These are phyloP conservation scores for Malassezia nana DNA, from an alignment of 1,284 basidiomycete species.

Conservation along the genomic window DNA sequence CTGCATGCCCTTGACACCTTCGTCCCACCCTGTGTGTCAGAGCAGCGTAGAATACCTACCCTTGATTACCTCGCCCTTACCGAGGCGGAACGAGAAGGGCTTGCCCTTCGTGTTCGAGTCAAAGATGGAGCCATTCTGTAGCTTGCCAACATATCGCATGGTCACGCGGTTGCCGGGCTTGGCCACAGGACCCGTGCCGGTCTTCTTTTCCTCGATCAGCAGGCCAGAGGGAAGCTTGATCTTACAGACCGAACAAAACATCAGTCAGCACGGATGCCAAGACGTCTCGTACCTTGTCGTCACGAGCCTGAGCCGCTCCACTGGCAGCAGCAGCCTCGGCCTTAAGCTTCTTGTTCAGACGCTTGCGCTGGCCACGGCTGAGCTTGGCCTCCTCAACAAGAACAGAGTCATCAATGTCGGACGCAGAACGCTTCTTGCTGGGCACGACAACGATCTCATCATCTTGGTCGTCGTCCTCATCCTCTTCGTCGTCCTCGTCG, in stretches of 20 bases:
- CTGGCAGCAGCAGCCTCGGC: slow-evolving; percentile 41
- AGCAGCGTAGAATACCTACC: slow-evolving; percentile 50
- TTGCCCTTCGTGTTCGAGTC: slow-evolving; percentile 80
- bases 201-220: slow-evolving; percentile 65
- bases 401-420: slow-evolving; percentile 50
- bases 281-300: slow-evolving; percentile 50
- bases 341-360: slow-evolving; percentile 61
- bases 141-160: slow-evolving; percentile 85
- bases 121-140: slow-evolving; percentile 72
- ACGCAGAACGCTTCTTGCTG: slow-evolving; percentile 56
- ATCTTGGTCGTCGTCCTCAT: slow-evolving; percentile 34
- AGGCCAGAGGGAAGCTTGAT: slow-evolving; percentile 63
- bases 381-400: slow-evolving; percentile 20
- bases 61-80: slow-evolving; percentile 82
- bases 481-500: slow-evolving; percentile 25
- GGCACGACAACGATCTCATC: slow-evolving; percentile 36
- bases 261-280: slow-evolving; percentile 14
- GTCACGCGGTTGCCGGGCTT: slow-evolving; percentile 73
- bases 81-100: slow-evolving; percentile 77
- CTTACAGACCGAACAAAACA: slow-evolving; percentile 30
- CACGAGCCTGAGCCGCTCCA: slow-evolving; percentile 35
- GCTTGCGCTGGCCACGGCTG: slow-evolving; percentile 48
- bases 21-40: slow-evolving; percentile 59
- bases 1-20: slow-evolving; percentile 82
- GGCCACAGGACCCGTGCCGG: slow-evolving; percentile 69